phyloP scores from a whole-genome alignment of 306 rosid species.

The Canavalia gladiata region DNA sequence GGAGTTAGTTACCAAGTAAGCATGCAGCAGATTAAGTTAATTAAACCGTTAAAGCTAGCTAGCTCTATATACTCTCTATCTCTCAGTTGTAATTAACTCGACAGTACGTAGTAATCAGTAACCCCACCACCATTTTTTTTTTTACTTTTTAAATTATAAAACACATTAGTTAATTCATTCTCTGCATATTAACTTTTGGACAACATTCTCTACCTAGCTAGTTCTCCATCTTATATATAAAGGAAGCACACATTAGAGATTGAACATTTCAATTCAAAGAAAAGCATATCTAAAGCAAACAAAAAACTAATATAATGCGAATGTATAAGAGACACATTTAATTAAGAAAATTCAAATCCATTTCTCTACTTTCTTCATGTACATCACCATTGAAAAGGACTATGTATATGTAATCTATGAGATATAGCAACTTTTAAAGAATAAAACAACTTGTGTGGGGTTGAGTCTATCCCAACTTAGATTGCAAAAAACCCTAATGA shows the following conservation, averaged over 20 bases:
- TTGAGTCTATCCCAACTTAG: conserved; percentile 65
- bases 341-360: conserved; percentile 43
- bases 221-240: background rate
- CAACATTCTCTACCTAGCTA: background rate
- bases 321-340: conserved; percentile 2
- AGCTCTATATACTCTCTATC: background rate
- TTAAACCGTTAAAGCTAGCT: background rate
- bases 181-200: background rate
- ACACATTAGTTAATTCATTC: background rate
- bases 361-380: background rate
- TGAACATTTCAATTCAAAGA: background rate
- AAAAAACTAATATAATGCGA: conserved; percentile 23
- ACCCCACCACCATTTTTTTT: background rate
- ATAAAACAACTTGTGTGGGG: conserved; percentile 68
- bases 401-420: conserved; percentile 57
- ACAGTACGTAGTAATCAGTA: background rate
- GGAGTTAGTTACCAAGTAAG: conserved; percentile 6
- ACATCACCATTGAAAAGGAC: conserved; percentile 58
- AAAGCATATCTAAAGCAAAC: conserved; percentile 2
- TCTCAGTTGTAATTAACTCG: background rate
- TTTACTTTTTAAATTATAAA: background rate
- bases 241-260: too few relatives aligned
- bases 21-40: background rate
- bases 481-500: conserved; percentile 66
- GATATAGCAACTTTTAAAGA: conserved; percentile 56